Evolutionary conservation across 2,329 filamentous ascomycete genomes (phyloP), one percentile per base, ranked within the genome.

Genomic region (Ceratocystis papillata): DNA sequence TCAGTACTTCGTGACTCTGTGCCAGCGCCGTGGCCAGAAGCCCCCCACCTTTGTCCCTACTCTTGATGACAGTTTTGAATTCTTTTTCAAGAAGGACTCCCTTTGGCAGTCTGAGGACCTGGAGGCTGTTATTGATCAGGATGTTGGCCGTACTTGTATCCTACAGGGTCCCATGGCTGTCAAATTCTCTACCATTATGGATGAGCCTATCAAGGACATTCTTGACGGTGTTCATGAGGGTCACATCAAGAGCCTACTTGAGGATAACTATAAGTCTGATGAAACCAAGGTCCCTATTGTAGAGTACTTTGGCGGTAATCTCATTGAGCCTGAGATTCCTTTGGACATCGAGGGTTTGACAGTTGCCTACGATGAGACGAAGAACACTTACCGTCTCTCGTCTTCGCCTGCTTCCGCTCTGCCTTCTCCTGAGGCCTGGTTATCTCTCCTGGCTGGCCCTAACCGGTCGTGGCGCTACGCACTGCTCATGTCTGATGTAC

Each of bases 21-120:
- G 92, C 81, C 87, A 94, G 78, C 87, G 91, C 46, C 89, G 88
- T 61, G 88, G 87, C 50, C 94, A 99, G 80, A 99, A 99, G 82
- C 94, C 94, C 1, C 89, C 95, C 33, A 94, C 93, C 0, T 99
- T 99, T 74, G 92, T 99, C 37, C 94, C 94, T 4, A 82, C 88
- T n/a, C 82, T 99, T 25, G 94, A 99, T 72, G 91, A 96, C 69
- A 96, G 93, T 74, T 99, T 99, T 71, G 94, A 99, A 75, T 96
- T 95, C 78, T 99, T 90, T 80, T 99, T 99, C 87, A 99, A 99
- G 86, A 99, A 99, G 80, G 94, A 99, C 76, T 99, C 94, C 1
- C 83, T 99, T 6, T 99, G 94, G 94, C 94, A 99, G 78, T 97
- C 94, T 0, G 94, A 99, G 77, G 94, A 99, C 73, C 81, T 99